A percentile compares a stretch with the other conserved stretches of the same genome.
These are phyloP conservation scores for Cladophialophora immunda DNA, from an alignment of 2,329 filamentous ascomycete genomes.

Conservation along the genomic window DNA sequence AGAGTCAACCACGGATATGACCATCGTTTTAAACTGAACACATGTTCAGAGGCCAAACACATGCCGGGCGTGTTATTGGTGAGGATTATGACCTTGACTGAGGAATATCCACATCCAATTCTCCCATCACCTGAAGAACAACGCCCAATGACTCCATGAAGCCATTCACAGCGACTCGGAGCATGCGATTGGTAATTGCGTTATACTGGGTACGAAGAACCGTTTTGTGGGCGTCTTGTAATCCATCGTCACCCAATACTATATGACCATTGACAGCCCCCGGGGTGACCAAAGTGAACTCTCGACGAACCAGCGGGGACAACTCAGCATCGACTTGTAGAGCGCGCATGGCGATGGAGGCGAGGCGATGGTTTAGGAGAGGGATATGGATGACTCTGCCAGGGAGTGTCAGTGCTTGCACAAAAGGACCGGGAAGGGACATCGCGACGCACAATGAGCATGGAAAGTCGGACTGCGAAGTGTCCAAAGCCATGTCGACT, in stretches of 20 bases:
- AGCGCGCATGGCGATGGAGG: slow-evolving; percentile 75
- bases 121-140: slow-evolving; percentile 87
- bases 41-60: not conserved
- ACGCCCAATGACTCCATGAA: slow-evolving; percentile 91
- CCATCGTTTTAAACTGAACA: not conserved
- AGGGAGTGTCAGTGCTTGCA: slow-evolving; percentile 11
- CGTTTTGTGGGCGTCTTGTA: slow-evolving; percentile 51
- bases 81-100: slow-evolving; percentile 45
- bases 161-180: slow-evolving; percentile 93
- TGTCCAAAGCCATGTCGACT: slow-evolving; percentile 41
- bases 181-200: slow-evolving; percentile 94
- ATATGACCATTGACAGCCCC: slow-evolving; percentile 38
- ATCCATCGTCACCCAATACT: slow-evolving; percentile 31
- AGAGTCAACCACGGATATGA: not conserved
- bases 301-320: slow-evolving; percentile 80
- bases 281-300: slow-evolving; percentile 65
- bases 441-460: slow-evolving; percentile 48
- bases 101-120: slow-evolving; percentile 85
- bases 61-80: not conserved
- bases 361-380: slow-evolving; percentile 81
- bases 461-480: slow-evolving; percentile 49
- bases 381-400: slow-evolving; percentile 78
- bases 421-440: not conserved
- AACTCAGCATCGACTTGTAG: slow-evolving; percentile 89
- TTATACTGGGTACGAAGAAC: slow-evolving; percentile 79